Evolutionary conservation across 2,329 filamentous ascomycete genomes (phyloP).

Genomic region (Colletotrichum echinochloae): DNA sequence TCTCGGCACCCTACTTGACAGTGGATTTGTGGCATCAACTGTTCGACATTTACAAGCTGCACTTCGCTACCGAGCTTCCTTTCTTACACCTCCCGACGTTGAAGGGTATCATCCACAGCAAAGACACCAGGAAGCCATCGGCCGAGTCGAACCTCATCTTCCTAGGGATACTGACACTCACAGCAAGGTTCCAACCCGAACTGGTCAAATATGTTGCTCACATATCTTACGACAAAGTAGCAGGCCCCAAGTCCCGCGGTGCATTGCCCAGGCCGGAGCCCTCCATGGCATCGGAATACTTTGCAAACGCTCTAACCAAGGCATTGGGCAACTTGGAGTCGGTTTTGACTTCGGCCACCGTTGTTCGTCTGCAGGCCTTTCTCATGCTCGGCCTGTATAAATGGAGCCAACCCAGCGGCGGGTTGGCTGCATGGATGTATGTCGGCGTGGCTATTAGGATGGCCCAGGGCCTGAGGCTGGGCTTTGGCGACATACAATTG

Average conservation of each 20-base stretch:
- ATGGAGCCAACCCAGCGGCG: slow-evolving; percentile 72
- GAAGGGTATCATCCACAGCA: slow-evolving; percentile 61
- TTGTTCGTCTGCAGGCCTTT: slow-evolving; percentile 75
- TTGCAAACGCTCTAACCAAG: slow-evolving; percentile 68
- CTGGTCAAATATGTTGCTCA: slow-evolving; percentile 67
- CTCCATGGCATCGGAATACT: slow-evolving; percentile 71
- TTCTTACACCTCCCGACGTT: slow-evolving; percentile 78
- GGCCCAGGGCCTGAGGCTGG: slow-evolving; percentile 71
- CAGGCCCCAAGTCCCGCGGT: slow-evolving; percentile 50
- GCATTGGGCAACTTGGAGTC: slow-evolving; percentile 62
- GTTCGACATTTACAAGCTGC: slow-evolving; percentile 76
- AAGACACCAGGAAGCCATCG: slow-evolving; percentile 50
- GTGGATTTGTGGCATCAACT: slow-evolving; percentile 75
- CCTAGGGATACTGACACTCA: slow-evolving; percentile 75
- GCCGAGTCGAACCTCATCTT: slow-evolving; percentile 69
- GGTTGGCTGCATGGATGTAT: slow-evolving; percentile 73
- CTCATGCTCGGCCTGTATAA: slow-evolving; percentile 80
- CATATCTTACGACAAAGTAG: slow-evolving; percentile 46
- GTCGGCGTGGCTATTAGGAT: slow-evolving; percentile 73
- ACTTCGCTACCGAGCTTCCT: slow-evolving; percentile 78
- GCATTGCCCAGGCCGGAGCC: slow-evolving; percentile 59
- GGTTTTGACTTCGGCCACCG: slow-evolving; percentile 63
- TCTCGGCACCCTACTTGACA: slow-evolving; percentile 72
- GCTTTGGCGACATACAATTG: slow-evolving; percentile 63
- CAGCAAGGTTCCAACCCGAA: slow-evolving; percentile 74